These are phyloP conservation scores for Cryomyces minteri DNA, from an alignment of 495 filamentous ascomycete species.

Conservation along the genomic window DNA sequence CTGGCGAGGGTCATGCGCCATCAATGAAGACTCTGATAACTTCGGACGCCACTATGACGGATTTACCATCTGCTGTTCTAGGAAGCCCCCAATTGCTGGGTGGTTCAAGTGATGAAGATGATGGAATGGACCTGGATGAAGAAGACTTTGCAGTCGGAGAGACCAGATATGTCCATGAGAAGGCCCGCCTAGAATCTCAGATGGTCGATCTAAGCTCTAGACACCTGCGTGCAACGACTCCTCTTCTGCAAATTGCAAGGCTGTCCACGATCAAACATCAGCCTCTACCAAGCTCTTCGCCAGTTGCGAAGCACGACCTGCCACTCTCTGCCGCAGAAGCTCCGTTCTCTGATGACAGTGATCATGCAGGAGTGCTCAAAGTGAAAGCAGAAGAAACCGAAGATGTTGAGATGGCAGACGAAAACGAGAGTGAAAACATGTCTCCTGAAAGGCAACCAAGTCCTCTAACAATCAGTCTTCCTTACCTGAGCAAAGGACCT, in stretches of 20 bases:
- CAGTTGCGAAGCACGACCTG: not conserved
- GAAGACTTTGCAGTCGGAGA: constrained; percentile 16
- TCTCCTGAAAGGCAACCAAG: not conserved
- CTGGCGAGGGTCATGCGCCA: not conserved
- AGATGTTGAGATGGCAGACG: constrained; percentile 6
- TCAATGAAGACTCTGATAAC: not conserved
- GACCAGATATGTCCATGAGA: constrained; percentile 18
- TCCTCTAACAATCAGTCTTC: constrained; percentile 15
- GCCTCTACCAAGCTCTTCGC: not conserved
- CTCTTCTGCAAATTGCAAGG: constrained; percentile 11
- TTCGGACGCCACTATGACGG: not conserved
- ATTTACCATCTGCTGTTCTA: not conserved
- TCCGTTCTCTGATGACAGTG: not conserved
- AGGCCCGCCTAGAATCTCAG: constrained; percentile 14
- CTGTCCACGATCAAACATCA: constrained; percentile 8
- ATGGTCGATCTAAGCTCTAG: constrained; percentile 15
- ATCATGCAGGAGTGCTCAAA: constrained; percentile 3
- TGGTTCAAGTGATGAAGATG: constrained; percentile 16
- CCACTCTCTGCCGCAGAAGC: not conserved
- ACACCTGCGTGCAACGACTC: constrained; percentile 14
- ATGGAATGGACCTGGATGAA: constrained; percentile 19
- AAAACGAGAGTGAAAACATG: not conserved
- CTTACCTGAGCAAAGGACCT: constrained; percentile 17
- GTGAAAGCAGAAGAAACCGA: constrained; percentile 10
- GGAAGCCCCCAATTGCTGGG: not conserved